These are phyloP conservation scores for Eimeria acervulina DNA, from an alignment of 169 alveolate species.

Conservation along the genomic window DNA sequence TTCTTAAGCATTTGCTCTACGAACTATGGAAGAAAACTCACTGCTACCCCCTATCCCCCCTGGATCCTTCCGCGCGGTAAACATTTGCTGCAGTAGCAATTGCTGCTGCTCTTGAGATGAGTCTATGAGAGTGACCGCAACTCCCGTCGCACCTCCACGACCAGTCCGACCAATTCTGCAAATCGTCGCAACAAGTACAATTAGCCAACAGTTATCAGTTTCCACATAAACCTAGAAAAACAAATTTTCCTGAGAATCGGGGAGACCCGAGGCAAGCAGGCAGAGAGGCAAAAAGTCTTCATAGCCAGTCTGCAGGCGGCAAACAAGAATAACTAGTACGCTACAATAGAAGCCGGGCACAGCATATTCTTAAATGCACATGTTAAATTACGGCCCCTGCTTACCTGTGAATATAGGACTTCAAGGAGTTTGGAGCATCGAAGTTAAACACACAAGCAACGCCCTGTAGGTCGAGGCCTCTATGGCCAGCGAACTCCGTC, in stretches of 20 bases:
- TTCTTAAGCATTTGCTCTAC: neutral
- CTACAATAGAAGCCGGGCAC: no score
- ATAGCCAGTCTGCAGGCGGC: no score
- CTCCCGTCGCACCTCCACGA: slow-evolving; percentile 86
- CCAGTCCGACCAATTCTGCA: slow-evolving; percentile 85
- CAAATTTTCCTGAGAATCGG: neutral
- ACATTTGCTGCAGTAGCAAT: slow-evolving; percentile 54
- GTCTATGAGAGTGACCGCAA: slow-evolving; percentile 82
- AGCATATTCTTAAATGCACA: neutral
- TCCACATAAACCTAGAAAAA: neutral
- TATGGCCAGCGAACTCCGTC: slow-evolving; percentile 76
- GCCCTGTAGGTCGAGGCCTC: slow-evolving; percentile 94
- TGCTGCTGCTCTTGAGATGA: slow-evolving; percentile 63
- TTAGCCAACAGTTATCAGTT: neutral
- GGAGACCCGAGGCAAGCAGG: neutral
- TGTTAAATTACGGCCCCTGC: neutral
- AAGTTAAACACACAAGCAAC: slow-evolving; percentile 93
- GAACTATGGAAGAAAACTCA: neutral
- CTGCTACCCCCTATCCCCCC: neutral
- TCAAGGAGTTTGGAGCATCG: slow-evolving; percentile 91
- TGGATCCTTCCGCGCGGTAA: slow-evolving; percentile 5
- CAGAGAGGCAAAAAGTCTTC: neutral
- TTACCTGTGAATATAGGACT: slow-evolving; percentile 94
- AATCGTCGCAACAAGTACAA: neutral
- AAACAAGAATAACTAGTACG: no score